These are phyloP conservation scores for Pontederia paniculata DNA, from an alignment of 176 grass and related monocot species.

Conservation along the genomic window DNA sequence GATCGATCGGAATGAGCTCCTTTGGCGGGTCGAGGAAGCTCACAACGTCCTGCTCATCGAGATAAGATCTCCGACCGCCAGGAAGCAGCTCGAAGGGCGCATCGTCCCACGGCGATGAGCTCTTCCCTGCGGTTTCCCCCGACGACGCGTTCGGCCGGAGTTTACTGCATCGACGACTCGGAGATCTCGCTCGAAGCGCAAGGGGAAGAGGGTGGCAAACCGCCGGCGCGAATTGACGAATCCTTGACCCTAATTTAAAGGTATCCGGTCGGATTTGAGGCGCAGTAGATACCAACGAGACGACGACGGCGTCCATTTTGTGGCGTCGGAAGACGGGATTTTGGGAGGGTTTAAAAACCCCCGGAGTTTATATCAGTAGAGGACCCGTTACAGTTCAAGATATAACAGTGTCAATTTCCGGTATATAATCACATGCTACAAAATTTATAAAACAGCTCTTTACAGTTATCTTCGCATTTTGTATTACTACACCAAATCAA, in stretches of 20 bases:
- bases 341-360: background rate
- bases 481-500: no score
- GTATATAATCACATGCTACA: no score
- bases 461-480: no score
- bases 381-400: background rate
- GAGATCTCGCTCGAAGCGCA: background rate
- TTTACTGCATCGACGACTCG: background rate
- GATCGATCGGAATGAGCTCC: conserved; percentile 22
- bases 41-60: conserved; percentile 20
- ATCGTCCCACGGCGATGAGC: conserved; percentile 17
- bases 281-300: background rate
- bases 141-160: background rate
- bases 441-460: no score
- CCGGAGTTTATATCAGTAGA: background rate
- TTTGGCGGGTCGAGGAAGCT: conserved; percentile 24
- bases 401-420: no score
- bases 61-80: conserved; percentile 7
- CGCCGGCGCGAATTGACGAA: background rate
- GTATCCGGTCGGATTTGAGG: background rate
- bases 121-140: background rate
- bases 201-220: background rate
- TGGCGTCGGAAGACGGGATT: background rate
- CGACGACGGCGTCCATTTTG: background rate
- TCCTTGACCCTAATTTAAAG: conserved; percentile 3
- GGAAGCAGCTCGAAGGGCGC: conserved; percentile 17